Base-by-base conservation (phyloP, 2,329 filamentous ascomycete genomes). In the Arthrobotrys megalospora region DNA sequence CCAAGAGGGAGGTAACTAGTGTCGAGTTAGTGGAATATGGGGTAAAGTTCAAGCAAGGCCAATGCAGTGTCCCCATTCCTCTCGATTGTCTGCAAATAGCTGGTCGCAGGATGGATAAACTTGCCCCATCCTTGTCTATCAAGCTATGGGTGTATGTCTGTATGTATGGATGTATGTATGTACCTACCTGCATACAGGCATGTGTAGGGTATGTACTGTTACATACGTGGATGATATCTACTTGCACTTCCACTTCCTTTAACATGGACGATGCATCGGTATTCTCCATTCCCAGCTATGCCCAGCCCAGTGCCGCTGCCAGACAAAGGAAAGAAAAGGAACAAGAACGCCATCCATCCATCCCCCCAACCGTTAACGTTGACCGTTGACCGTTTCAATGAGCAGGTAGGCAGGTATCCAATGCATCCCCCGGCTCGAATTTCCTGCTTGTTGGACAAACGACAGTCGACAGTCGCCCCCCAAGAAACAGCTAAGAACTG, bases 41-140 rank as follows among this genome's bases (percentile, higher is more conserved):
- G 69, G 69, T 66, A 73, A 70, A 65, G 43, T 70, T 70, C 58
- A 52, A 48, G 12, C 8, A 34, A 50, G 16, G 48, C 65, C 66
- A 71, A 63, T 63, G 53, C 55, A 63, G 14, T 4, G 28, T 8
- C 24, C 21, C 6, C 52, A 58, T 58, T 58, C 52, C 52, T 58
- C 50, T 32, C 12, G 7, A 45, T n/a, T 45, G 12, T 45, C 41
- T 45, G 36, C 36, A 53, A 16, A 11, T n/a, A 36, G 50, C 47
- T 50, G 43, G 43, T 38, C 36, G 43, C 11, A 6, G 34, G 48
- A 36, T 68, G 66, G 66, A 38, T 69, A 69, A 69, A 69, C 38
- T 50, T 69, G 32, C 68, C 68, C 45, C 21, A 63, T 70, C 66
- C 66, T 63, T 60, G 66, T 52, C 12, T 19, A 60, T 12, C 48